Conservation (phyloP, 1,139 yeast species). For the Nakaseomyces bracarensis region DNA sequence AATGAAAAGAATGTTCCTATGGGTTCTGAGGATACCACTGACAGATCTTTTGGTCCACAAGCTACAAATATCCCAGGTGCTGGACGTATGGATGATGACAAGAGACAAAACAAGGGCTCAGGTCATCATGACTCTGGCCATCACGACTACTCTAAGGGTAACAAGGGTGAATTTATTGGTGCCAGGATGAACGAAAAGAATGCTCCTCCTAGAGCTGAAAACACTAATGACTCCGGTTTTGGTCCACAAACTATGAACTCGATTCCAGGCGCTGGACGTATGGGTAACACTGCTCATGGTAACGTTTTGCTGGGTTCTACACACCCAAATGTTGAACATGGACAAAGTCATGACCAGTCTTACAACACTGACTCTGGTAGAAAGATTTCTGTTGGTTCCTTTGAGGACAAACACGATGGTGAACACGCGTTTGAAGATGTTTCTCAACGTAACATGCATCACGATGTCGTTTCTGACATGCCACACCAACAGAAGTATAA, state of each 20-base stretch:
- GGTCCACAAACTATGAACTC: slow-evolving; percentile 10
- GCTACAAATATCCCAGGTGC: slow-evolving; percentile 16
- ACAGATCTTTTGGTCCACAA: slow-evolving; percentile 11
- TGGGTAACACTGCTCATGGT: slow-evolving; percentile 10
- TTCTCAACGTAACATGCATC: neutral
- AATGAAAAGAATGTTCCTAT: slow-evolving; percentile 12
- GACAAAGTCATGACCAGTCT: neutral
- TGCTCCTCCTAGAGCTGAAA: slow-evolving; percentile 11
- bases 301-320: slow-evolving; percentile 3
- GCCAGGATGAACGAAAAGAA: slow-evolving; percentile 16
- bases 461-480: neutral
- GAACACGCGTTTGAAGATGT: slow-evolving; percentile 2
- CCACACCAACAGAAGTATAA: slow-evolving; percentile 1
- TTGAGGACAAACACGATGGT: slow-evolving; percentile 1
- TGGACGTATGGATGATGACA: slow-evolving; percentile 11
- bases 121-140: neutral
- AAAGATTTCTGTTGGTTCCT: slow-evolving; percentile 7
- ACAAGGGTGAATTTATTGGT: slow-evolving; percentile 9
- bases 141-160: slow-evolving; percentile 6
- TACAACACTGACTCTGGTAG: slow-evolving; percentile 1
- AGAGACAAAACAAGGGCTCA: neutral
- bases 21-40: slow-evolving; percentile 12
- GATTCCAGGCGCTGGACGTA: slow-evolving; percentile 17
- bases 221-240: slow-evolving; percentile 13
- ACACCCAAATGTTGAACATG: neutral